phyloP scores from a whole-genome alignment of 805 yeast genomes.

The Zygotorulaspora chibaensis region DNA sequence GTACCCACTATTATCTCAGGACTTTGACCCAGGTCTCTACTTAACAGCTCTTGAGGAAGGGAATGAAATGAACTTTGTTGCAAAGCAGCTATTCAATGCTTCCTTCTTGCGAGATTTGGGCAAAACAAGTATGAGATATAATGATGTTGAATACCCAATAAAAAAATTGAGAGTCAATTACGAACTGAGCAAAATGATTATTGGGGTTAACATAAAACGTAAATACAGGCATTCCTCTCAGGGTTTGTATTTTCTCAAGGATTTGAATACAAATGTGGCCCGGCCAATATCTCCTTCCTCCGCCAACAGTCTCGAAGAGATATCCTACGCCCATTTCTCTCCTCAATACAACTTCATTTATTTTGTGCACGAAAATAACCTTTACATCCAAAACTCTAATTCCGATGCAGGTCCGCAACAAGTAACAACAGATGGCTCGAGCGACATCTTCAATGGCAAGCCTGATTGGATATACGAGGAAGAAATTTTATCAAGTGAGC shows the following conservation, averaged over 20 bases:
- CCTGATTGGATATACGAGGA: slow-evolving; percentile 88
- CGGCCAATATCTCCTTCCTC: slow-evolving; percentile 30
- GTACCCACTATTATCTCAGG: slow-evolving; percentile 16
- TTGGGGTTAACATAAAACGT: slow-evolving; percentile 45
- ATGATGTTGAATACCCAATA: slow-evolving; percentile 39
- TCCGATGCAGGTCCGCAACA: slow-evolving; percentile 10
- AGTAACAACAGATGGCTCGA: slow-evolving; percentile 47
- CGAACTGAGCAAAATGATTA: slow-evolving; percentile 46
- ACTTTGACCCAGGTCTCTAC: slow-evolving; percentile 45
- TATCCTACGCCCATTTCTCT: slow-evolving; percentile 54
- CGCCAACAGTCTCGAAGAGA: slow-evolving; percentile 20
- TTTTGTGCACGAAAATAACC: slow-evolving; percentile 52
- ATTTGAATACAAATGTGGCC: slow-evolving; percentile 39
- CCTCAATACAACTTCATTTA: slow-evolving; percentile 54
- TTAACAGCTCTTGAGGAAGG: slow-evolving; percentile 17
- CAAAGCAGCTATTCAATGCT: slow-evolving; percentile 34
- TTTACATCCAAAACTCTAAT: slow-evolving; percentile 44
- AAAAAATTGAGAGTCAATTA: slow-evolving; percentile 43
- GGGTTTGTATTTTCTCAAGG: slow-evolving; percentile 59
- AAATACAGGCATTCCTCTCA: slow-evolving; percentile 70
- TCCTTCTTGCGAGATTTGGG: slow-evolving; percentile 22
- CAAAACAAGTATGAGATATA: slow-evolving; percentile 38
- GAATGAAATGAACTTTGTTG: slow-evolving; percentile 19
- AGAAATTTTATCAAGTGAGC: slow-evolving; percentile 59
- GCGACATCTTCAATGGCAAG: slow-evolving; percentile 55